Evolutionary conservation across 768 basidiomycete species (phyloP).

Genomic region (Artomyces pyxidatus): DNA sequence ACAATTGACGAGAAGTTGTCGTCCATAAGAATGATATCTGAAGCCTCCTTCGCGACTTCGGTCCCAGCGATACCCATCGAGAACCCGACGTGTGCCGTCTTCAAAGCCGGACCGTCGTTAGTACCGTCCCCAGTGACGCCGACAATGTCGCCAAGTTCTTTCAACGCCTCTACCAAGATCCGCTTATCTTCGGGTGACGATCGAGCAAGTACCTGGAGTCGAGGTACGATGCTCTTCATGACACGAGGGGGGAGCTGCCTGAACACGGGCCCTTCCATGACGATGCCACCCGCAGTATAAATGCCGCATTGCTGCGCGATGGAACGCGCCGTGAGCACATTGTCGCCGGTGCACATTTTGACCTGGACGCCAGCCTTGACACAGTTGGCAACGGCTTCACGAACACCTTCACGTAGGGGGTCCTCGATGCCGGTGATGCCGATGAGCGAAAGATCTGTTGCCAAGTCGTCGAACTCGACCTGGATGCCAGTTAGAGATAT

Average conservation of each 20-base stretch:
- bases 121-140: conserved; percentile 98
- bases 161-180: conserved; percentile 81
- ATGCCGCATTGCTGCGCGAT: conserved; percentile 96
- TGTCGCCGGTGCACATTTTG: conserved; percentile 99
- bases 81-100: conserved; percentile 94
- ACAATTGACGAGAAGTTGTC: conserved; percentile 96
- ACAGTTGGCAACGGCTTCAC: conserved; percentile 82
- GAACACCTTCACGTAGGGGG: conserved; percentile 85
- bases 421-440: conserved; percentile 95
- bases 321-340: conserved; percentile 90
- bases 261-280: conserved; percentile 98
- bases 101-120: conserved; percentile 94
- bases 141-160: conserved; percentile 80
- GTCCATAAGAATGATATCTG: conserved; percentile 97
- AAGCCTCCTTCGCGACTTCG: conserved; percentile 97
- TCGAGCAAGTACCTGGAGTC: conserved; percentile 92
- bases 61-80: conserved; percentile 96
- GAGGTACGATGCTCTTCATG: conserved; percentile 77
- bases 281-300: conserved; percentile 85
- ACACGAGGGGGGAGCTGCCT: conserved; percentile 64
- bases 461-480: conserved; percentile 65
- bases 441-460: conserved; percentile 72
- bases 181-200: conserved; percentile 98
- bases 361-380: conserved; percentile 83
- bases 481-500: too few species aligned